A percentile compares a stretch with the other conserved stretches of the same genome.
These are phyloP conservation scores for Aspergillus sp. DNA, from an alignment of 2,329 filamentous ascomycete genomes.

Conservation along the genomic window DNA sequence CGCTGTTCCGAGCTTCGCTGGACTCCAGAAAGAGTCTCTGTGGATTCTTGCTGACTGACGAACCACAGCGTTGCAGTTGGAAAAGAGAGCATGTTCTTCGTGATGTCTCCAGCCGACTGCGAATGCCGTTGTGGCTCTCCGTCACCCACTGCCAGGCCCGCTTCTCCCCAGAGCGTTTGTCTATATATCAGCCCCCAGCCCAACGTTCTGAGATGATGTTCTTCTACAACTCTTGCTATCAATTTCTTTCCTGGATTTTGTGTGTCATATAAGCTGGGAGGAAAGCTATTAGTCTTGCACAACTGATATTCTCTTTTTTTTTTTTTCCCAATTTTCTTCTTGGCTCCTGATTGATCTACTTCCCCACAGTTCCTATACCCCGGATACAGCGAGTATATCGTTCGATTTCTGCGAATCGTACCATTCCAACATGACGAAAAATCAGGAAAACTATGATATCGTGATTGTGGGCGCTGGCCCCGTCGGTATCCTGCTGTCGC, in stretches of 20 bases:
- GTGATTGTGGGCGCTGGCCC: slow-evolving; percentile 88
- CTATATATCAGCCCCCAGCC: slow-evolving; percentile 21
- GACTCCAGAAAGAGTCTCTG: neutral
- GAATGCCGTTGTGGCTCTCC: slow-evolving; percentile 31
- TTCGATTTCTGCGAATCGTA: neutral
- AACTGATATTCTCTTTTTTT: neutral
- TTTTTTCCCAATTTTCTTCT: slow-evolving; percentile 1
- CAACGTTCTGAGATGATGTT: neutral
- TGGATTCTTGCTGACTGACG: neutral
- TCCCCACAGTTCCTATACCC: neutral
- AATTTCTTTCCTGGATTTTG: neutral
- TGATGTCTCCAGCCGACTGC: slow-evolving; percentile 24
- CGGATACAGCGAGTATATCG: neutral
- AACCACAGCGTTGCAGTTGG: neutral
- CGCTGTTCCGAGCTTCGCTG: neutral
- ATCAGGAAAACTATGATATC: slow-evolving; percentile 50
- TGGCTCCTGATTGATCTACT: slow-evolving; percentile 4
- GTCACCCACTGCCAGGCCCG: slow-evolving; percentile 6
- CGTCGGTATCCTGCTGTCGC: slow-evolving; percentile 79
- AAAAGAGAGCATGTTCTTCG: slow-evolving; percentile 1
- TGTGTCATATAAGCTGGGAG: slow-evolving; percentile 2
- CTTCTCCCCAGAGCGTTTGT: slow-evolving; percentile 12
- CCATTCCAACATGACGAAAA: slow-evolving; percentile 18
- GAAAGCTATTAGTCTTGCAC: neutral
- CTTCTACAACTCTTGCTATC: neutral